These are phyloP conservation scores for Cladobotryum mycophilum DNA, from an alignment of 2,329 filamentous ascomycete species.

Conservation along the genomic window DNA sequence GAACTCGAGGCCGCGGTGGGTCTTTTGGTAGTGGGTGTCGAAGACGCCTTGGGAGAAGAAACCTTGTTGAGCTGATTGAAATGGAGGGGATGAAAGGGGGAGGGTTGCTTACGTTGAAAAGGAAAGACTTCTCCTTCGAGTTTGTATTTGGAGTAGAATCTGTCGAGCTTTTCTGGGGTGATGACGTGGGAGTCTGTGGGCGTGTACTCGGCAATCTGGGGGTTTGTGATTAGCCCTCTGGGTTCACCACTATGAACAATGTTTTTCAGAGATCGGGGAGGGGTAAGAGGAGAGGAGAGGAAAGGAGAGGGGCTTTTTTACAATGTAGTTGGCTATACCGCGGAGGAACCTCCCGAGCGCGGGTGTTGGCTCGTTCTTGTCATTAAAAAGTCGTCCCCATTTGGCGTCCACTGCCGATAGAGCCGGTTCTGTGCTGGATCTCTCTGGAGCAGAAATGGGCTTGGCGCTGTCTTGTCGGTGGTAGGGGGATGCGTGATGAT, in stretches of 20 bases:
- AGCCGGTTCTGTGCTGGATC: slow-evolving; percentile 1
- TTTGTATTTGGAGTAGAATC: slow-evolving; percentile 64
- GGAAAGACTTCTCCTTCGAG: slow-evolving; percentile 61
- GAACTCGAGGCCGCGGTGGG: slow-evolving; percentile 28
- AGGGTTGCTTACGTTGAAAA: slow-evolving; percentile 52
- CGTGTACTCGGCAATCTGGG: slow-evolving; percentile 27
- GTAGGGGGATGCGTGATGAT: background rate
- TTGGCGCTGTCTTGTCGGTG: slow-evolving; percentile 7
- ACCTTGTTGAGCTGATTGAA: slow-evolving; percentile 10
- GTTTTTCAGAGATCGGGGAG: background rate
- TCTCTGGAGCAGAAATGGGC: background rate
- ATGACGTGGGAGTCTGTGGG: slow-evolving; percentile 51
- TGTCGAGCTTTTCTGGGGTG: slow-evolving; percentile 66
- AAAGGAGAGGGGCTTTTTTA: slow-evolving; percentile 34
- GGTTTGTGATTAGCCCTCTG: background rate
- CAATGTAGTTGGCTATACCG: slow-evolving; percentile 68
- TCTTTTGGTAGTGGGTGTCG: slow-evolving; percentile 28
- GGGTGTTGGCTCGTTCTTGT: slow-evolving; percentile 58
- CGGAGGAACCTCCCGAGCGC: slow-evolving; percentile 65
- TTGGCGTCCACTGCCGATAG: slow-evolving; percentile 55
- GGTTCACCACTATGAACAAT: too few species aligned
- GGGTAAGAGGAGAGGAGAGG: background rate
- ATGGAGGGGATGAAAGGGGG: background rate
- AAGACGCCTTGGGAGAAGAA: slow-evolving; percentile 42
- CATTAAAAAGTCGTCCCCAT: slow-evolving; percentile 72